Evolutionary conservation across 495 filamentous ascomycete species (phyloP).

Genomic region (Glonium stellatum): DNA sequence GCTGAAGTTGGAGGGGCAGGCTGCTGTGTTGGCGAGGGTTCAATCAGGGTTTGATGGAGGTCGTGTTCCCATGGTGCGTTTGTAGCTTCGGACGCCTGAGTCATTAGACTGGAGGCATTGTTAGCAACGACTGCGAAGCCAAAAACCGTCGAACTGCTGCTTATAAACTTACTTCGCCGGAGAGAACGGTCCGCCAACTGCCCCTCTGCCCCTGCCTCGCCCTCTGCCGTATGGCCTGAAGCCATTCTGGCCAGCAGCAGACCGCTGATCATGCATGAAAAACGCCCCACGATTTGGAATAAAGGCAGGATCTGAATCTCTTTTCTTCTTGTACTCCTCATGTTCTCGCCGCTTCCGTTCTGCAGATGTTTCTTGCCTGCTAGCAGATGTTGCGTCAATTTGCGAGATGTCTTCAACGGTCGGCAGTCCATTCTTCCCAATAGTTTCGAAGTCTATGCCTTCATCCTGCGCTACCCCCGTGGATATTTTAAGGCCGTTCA

Average conservation of each 20-base stretch:
- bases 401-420: conserved; percentile 29
- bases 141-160: not conserved
- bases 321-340: conserved; percentile 80
- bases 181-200: conserved; percentile 47
- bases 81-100: conserved; percentile 48
- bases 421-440: conserved; percentile 34
- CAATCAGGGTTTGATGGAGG: conserved; percentile 69
- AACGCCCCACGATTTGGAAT: conserved; percentile 92
- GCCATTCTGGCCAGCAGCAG: conserved; percentile 67
- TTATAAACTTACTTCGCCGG: conserved; percentile 46
- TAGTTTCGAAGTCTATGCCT: conserved; percentile 62
- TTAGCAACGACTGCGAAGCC: conserved; percentile 10
- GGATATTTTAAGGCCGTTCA: conserved; percentile 70
- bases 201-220: conserved; percentile 50
- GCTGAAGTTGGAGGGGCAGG: conserved; percentile 27
- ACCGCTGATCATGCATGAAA: conserved; percentile 93
- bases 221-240: conserved; percentile 64
- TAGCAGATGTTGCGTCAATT: conserved; percentile 10
- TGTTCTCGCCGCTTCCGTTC: conserved; percentile 76
- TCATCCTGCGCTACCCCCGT: conserved; percentile 48
- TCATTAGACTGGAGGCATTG: conserved; percentile 34
- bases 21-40: conserved; percentile 33
- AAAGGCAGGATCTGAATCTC: conserved; percentile 86
- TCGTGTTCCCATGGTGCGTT: conserved; percentile 87
- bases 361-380: conserved; percentile 44